Percentiles rank a stretch among this genome's conserved stretches.
phyloP scores from a whole-genome alignment of 164 flowering plant species.

The Paratinospora sagittata region DNA sequence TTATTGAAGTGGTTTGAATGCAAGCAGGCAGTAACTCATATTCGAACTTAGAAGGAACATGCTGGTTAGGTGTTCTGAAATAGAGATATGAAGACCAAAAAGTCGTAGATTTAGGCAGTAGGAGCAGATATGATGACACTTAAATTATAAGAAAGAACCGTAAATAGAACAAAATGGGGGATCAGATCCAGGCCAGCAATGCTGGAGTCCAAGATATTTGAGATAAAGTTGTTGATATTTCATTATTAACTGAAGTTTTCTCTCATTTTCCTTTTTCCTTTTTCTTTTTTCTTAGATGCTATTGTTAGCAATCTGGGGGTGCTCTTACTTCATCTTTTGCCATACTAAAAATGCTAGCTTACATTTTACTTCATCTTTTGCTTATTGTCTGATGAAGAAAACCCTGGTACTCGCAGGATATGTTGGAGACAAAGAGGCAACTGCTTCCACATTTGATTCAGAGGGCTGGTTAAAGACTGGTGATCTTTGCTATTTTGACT shows the following conservation, averaged over 20 bases:
- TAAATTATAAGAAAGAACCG: background rate
- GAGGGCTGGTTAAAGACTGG: slow-evolving; percentile 98
- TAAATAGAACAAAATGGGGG: background rate
- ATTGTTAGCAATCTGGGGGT: background rate
- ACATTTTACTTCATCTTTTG: too few relatives aligned
- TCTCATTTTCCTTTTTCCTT: background rate
- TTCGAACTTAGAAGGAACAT: too few relatives aligned
- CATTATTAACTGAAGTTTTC: background rate
- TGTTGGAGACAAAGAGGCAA: slow-evolving; percentile 69
- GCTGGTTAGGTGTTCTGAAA: too few relatives aligned
- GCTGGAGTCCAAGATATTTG: background rate
- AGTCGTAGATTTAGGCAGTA: too few relatives aligned
- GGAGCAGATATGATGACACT: too few relatives aligned
- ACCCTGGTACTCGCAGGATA: slow-evolving; percentile 47
- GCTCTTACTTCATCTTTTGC: background rate
- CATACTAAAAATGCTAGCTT: background rate
- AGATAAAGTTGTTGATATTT: background rate
- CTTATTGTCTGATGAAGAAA: background rate
- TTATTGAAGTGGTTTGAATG: too few relatives aligned
- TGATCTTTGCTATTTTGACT: slow-evolving; percentile 82
- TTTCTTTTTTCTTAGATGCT: background rate
- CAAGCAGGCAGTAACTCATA: too few relatives aligned
- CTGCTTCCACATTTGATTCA: slow-evolving; percentile 55
- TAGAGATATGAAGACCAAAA: too few relatives aligned
- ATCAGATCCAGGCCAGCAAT: background rate